Evolutionary conservation across 176 grass and related monocot genomes (phyloP).

Genomic region (Neostapfia colusana): DNA sequence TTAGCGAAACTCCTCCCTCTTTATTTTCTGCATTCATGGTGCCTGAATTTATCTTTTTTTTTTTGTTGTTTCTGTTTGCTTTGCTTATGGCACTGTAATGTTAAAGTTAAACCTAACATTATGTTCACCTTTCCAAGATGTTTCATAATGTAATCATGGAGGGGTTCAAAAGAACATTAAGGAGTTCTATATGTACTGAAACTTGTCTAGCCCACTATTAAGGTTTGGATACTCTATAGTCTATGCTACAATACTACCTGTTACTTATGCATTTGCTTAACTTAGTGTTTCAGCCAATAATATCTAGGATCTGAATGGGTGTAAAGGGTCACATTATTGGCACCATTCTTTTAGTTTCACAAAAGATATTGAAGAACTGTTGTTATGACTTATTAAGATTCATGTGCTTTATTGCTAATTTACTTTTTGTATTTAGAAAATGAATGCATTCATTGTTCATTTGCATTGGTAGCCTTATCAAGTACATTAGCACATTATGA

Average conservation of each 20-base stretch:
- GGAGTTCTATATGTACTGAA: background rate
- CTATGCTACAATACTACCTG: background rate
- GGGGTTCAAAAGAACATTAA: background rate
- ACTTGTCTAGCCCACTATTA: background rate
- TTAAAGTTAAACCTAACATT: background rate
- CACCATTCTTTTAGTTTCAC: background rate
- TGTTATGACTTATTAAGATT: background rate
- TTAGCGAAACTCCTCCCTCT: constrained; percentile 15
- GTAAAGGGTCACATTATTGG: background rate
- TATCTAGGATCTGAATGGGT: background rate
- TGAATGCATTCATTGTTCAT: background rate
- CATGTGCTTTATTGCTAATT: background rate
- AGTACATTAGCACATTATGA: background rate
- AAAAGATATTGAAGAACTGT: background rate
- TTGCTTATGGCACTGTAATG: constrained; percentile 8
- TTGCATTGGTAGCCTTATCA: background rate
- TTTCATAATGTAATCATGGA: background rate
- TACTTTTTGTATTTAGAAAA: background rate
- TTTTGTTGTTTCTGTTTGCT: background rate
- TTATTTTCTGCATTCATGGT: background rate
- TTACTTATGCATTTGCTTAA: background rate
- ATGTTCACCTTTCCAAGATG: background rate
- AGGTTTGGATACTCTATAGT: background rate
- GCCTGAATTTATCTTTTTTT: background rate
- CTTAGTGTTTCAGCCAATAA: background rate